These are phyloP conservation scores for Dalbergia cultrata DNA, from an alignment of 306 rosid genomes.

Conservation along the genomic window DNA sequence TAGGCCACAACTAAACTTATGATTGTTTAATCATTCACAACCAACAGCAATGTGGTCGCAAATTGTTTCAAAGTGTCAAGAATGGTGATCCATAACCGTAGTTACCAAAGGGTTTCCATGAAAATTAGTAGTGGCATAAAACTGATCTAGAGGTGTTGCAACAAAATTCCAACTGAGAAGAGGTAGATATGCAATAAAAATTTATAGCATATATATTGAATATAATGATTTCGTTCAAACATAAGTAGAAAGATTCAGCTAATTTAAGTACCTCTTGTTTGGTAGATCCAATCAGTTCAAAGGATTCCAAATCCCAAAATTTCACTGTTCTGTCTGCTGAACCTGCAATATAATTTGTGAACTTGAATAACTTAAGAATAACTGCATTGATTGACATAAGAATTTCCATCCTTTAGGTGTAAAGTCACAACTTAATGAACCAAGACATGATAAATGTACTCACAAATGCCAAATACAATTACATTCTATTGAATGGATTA, in stretches of 20 bases:
- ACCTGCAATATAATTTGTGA: conserved; percentile 60
- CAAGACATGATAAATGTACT: conserved; percentile 7
- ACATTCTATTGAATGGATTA: conserved; percentile 23
- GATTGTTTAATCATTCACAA: neutral
- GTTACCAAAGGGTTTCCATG: conserved; percentile 12
- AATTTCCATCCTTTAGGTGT: conserved; percentile 11
- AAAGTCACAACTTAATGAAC: conserved; percentile 8
- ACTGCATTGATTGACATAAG: conserved; percentile 19
- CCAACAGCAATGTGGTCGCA: conserved; percentile 2
- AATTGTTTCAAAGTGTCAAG: neutral
- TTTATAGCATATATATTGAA: neutral
- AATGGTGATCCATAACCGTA: neutral
- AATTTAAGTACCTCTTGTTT: conserved; percentile 70
- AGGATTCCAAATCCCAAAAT: conserved; percentile 89
- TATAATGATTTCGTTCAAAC: neutral
- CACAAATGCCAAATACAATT: neutral
- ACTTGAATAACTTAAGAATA: neutral
- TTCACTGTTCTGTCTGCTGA: conserved; percentile 83
- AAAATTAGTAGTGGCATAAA: conserved; percentile 7
- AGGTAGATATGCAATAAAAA: conserved; percentile 6
- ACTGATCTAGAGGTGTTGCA: neutral
- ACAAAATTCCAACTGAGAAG: conserved; percentile 6
- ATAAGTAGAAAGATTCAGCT: neutral
- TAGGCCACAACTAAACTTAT: conserved; percentile 2
- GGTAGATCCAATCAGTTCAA: conserved; percentile 83